These are phyloP conservation scores for Roridomyces roridus DNA, from an alignment of 768 basidiomycete species.

Conservation along the genomic window DNA sequence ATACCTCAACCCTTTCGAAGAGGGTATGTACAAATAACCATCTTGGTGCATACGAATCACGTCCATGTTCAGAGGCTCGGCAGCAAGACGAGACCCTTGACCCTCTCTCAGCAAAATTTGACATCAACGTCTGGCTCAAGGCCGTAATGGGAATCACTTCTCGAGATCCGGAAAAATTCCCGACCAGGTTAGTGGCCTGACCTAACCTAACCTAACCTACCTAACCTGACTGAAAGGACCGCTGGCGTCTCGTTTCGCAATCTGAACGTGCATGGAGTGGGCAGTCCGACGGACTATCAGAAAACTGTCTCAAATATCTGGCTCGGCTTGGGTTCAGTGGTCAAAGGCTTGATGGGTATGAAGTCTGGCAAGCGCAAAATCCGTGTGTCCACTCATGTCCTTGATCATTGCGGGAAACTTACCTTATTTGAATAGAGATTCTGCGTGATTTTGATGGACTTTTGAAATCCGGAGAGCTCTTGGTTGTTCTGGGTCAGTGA, in stretches of 20 bases:
- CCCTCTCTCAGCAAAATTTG: constrained; percentile 41
- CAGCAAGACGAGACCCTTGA: constrained; percentile 31
- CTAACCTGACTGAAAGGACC: constrained; percentile 9
- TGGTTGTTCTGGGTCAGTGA: constrained; percentile 40
- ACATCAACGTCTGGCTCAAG: constrained; percentile 39
- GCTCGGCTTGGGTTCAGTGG: constrained; percentile 24
- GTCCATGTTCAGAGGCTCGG: too few species aligned
- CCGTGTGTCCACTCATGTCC: neutral
- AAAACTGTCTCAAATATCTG: constrained; percentile 45
- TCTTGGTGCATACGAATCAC: too few species aligned
- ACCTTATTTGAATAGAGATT: constrained; percentile 33
- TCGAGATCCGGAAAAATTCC: constrained; percentile 32
- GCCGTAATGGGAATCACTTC: constrained; percentile 31
- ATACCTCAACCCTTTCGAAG: constrained; percentile 32
- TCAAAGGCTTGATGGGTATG: constrained; percentile 29
- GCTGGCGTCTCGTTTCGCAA: constrained; percentile 45
- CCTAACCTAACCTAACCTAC: too few species aligned
- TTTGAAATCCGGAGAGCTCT: constrained; percentile 58
- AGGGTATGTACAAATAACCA: too few species aligned
- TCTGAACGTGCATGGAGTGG: constrained; percentile 39
- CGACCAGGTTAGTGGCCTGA: constrained; percentile 11
- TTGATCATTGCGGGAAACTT: neutral
- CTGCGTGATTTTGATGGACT: constrained; percentile 54
- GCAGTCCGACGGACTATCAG: constrained; percentile 45
- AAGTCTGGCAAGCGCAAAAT: constrained; percentile 22